Evolutionary conservation across 495 filamentous ascomycete genomes (phyloP).

Genomic region (Penicillium dipodomyicola): DNA sequence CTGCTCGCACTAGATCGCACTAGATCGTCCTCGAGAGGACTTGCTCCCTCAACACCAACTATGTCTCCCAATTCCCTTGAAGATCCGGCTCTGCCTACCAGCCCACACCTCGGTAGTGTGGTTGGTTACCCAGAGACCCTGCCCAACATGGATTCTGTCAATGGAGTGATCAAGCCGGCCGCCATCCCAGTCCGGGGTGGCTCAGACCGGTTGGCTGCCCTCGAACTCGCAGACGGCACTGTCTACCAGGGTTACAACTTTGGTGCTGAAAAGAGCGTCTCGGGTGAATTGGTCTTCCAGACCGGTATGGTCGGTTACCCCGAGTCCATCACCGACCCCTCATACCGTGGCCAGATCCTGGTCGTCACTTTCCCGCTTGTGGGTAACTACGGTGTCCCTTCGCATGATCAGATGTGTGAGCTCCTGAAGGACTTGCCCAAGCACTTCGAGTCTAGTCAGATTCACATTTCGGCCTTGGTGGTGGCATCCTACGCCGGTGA

Average conservation of each 20-base stretch:
- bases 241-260: constrained; percentile 93
- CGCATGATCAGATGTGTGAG: constrained; percentile 74
- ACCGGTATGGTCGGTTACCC: constrained; percentile 99
- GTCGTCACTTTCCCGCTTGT: constrained; percentile 88
- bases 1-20: constrained; percentile 28
- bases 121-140: constrained; percentile 38
- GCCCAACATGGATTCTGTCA: constrained; percentile 34
- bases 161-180: constrained; percentile 51
- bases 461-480: constrained; percentile 89
- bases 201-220: constrained; percentile 62
- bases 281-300: constrained; percentile 98
- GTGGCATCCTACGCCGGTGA: constrained; percentile 89
- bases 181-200: constrained; percentile 41
- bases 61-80: constrained; percentile 35
- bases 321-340: constrained; percentile 90
- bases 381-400: constrained; percentile 94
- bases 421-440: constrained; percentile 80
- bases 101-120: constrained; percentile 37
- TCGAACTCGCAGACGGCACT: constrained; percentile 88
- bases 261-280: constrained; percentile 84
- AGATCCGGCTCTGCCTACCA: constrained; percentile 36
- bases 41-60: constrained; percentile 32
- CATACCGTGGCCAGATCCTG: constrained; percentile 88
- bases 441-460: constrained; percentile 85
- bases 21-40: constrained; percentile 47